Evolutionary conservation across 768 basidiomycete species (phyloP), one percentile per base, ranked within the genome.

Genomic region (Lactifluus pinguis): DNA sequence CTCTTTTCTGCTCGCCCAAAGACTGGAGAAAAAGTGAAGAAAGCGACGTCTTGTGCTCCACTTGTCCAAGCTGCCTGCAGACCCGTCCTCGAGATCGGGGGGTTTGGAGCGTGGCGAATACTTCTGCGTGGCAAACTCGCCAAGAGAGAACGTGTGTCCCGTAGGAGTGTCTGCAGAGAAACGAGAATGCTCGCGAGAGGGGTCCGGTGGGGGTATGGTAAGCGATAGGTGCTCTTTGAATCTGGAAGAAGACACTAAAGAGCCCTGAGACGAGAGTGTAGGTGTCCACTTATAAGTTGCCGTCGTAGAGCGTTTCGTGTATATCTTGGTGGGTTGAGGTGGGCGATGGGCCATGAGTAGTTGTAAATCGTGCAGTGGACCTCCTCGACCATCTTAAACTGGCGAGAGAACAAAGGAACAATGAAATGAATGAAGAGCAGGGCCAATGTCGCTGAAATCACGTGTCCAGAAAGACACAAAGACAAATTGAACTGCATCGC

Each of bases 81-180:
- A 17, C n/a, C 63, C 59, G 30, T 55, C 67, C 59, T 68, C 66
- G 10, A 62, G 60, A 34, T 69, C 66, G 17, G 57, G 54, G 1
- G 59, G 59, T 30, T 62, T 48, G 4, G 69, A 68, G 36, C 63
- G 68, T 45, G 67, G 59, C 0, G 71, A 69, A 4, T 55, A 55
- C 17, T 59, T 62, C 62, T 63, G 63, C 44, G 71, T 68, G 60
- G 71, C 70, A 14, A 64, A 57, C 4, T 68, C 70, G 7, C 59
- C 39, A 41, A 64, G 21, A 29, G 59, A 51, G 49, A 60, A 64
- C 15, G 17, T 10, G 32, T 21, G 45, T 19, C 65, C 68, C 32
- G 68, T 59, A 3, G 75, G 73, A 10, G 77, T 76, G n/a, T 75
- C 74, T 41, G 78, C 75, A 19, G 78, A 79, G 68, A 79, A 78